Evolutionary conservation across 805 yeast genomes (phyloP).

Genomic region (Kuraishia piskuri): DNA sequence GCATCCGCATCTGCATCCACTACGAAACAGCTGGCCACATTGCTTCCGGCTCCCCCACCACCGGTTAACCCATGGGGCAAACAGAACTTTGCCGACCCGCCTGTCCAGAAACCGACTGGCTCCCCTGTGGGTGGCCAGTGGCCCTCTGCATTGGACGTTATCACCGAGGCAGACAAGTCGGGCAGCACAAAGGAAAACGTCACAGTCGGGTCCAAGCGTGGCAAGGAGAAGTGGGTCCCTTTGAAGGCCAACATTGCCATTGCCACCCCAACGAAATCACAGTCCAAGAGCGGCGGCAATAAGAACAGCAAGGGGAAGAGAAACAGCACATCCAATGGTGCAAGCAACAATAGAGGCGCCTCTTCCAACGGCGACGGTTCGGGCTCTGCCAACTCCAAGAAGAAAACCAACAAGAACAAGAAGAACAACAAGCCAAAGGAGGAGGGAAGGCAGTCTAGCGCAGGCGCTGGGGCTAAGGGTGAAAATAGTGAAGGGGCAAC

Average conservation of each 20-base stretch:
- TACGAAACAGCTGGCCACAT: constrained; percentile 1
- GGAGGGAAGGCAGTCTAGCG: background rate
- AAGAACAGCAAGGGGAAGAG: background rate
- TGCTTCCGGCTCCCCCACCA: constrained; percentile 3
- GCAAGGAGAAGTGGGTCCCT: constrained; percentile 70
- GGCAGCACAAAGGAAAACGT: constrained; percentile 5
- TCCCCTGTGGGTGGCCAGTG: background rate
- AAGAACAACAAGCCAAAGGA: background rate
- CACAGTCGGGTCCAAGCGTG: constrained; percentile 17
- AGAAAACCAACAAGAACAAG: background rate
- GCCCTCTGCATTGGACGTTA: background rate
- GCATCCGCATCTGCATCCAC: background rate
- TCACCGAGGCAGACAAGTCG: constrained; percentile 9
- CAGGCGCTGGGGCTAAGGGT: too few relatives aligned
- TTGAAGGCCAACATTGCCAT: constrained; percentile 47
- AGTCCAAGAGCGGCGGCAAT: background rate
- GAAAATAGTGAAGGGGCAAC: background rate
- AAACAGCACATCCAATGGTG: background rate
- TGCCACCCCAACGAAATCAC: constrained; percentile 17
- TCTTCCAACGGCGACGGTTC: background rate
- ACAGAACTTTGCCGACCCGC: background rate
- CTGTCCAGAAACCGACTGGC: background rate
- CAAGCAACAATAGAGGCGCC: background rate
- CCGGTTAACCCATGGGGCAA: constrained; percentile 3
- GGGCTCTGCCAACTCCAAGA: background rate